Evolutionary conservation across 495 filamentous ascomycete genomes (phyloP).

Genomic region (Lasiosphaeriaceae sp.): DNA sequence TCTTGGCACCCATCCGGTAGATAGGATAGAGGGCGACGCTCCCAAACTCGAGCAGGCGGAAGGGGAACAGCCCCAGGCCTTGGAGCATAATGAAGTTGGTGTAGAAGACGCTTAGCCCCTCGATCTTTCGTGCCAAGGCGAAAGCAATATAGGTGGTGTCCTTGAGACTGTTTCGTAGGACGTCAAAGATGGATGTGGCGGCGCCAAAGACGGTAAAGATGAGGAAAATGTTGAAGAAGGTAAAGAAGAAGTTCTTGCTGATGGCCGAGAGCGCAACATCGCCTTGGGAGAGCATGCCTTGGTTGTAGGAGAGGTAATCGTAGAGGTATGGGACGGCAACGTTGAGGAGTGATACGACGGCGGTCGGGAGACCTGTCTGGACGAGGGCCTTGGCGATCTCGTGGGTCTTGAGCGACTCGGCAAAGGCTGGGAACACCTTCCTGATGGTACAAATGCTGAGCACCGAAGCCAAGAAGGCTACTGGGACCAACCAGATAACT

Average conservation of each 20-base stretch:
- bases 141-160: slow-evolving; percentile 77
- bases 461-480: slow-evolving; percentile 73
- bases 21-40: slow-evolving; percentile 82
- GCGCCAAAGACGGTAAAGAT: slow-evolving; percentile 90
- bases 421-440: slow-evolving; percentile 67
- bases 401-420: slow-evolving; percentile 60
- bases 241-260: slow-evolving; percentile 99
- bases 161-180: slow-evolving; percentile 66
- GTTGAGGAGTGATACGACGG: slow-evolving; percentile 78
- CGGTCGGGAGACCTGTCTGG: slow-evolving; percentile 81
- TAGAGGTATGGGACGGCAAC: slow-evolving; percentile 91
- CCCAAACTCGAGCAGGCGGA: slow-evolving; percentile 87
- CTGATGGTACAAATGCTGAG: slow-evolving; percentile 74
- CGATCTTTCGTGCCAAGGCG: slow-evolving; percentile 70
- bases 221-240: slow-evolving; percentile 98
- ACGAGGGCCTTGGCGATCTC: slow-evolving; percentile 70
- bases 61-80: slow-evolving; percentile 85
- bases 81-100: slow-evolving; percentile 94
- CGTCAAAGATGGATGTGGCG: slow-evolving; percentile 64
- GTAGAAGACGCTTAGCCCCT: slow-evolving; percentile 75
- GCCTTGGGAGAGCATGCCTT: slow-evolving; percentile 91
- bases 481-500: slow-evolving; percentile 83
- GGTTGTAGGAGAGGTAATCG: slow-evolving; percentile 81
- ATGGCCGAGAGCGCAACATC: slow-evolving; percentile 94
- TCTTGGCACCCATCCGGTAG: slow-evolving; percentile 70